phyloP scores from a whole-genome alignment of 768 basidiomycete genomes.

The Lactarius tabidus region DNA sequence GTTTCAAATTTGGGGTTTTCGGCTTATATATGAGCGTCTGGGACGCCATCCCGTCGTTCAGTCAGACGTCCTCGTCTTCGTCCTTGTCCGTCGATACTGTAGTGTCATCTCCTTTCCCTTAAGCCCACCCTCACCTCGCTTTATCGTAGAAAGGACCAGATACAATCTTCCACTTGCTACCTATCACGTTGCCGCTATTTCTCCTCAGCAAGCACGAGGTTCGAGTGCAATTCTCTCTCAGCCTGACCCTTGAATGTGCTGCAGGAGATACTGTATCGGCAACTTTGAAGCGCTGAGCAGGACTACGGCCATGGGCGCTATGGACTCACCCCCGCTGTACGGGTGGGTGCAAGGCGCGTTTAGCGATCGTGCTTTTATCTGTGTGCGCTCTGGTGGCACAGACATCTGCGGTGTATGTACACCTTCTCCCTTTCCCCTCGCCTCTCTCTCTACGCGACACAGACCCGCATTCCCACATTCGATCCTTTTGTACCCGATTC shows the following conservation, averaged over 20 bases:
- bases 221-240: neutral
- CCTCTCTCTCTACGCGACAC: neutral
- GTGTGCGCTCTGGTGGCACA: constrained; percentile 66
- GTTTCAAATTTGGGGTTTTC: too few species aligned
- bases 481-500: constrained; percentile 46
- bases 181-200: too few species aligned
- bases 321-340: constrained; percentile 66
- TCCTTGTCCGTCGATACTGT: too few species aligned
- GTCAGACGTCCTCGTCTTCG: too few species aligned
- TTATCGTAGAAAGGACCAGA: too few species aligned
- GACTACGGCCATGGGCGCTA: constrained; percentile 56
- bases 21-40: too few species aligned
- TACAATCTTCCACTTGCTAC: too few species aligned
- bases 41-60: too few species aligned
- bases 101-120: too few species aligned
- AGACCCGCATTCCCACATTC: constrained; percentile 48
- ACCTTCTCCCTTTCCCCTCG: too few species aligned
- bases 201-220: too few species aligned
- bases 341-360: constrained; percentile 63
- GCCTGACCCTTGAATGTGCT: neutral
- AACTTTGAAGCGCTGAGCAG: constrained; percentile 53
- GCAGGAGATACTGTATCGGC: constrained; percentile 48
- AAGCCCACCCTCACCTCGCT: too few species aligned
- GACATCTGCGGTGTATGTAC: constrained; percentile 64
- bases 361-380: constrained; percentile 44